Conservation (phyloP, 495 filamentous ascomycete genomes). For the Trichocladium antarcticum region DNA sequence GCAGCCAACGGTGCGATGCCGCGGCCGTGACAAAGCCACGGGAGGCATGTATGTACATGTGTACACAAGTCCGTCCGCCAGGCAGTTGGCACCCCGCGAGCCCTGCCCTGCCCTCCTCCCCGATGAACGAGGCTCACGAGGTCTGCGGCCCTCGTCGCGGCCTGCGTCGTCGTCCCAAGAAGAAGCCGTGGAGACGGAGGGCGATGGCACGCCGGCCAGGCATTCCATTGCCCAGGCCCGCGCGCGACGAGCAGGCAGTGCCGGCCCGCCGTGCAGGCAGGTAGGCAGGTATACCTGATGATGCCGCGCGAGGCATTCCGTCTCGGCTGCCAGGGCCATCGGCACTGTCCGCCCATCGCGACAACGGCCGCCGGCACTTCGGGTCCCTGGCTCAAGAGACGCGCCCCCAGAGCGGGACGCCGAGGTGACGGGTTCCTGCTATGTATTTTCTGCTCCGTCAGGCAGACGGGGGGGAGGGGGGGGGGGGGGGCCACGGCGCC, state of each 20-base stretch:
- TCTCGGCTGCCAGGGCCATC: neutral
- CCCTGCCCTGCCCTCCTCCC: too few relatives aligned
- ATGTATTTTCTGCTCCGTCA: too few relatives aligned
- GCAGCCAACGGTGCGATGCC: neutral
- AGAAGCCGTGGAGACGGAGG: neutral
- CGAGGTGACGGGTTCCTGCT: too few relatives aligned
- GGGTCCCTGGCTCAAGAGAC: neutral
- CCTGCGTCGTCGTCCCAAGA: slow-evolving; percentile 1
- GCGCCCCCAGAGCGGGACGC: too few relatives aligned
- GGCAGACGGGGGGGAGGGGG: too few relatives aligned
- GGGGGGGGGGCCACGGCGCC: too few relatives aligned
- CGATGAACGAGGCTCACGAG: neutral
- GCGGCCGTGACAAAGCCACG: neutral
- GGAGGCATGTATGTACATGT: neutral
- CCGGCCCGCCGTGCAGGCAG: too few relatives aligned
- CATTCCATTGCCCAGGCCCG: neutral
- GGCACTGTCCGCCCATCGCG: neutral
- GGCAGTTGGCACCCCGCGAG: too few relatives aligned
- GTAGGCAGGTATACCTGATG: too few relatives aligned
- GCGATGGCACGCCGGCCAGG: neutral
- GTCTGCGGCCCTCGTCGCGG: neutral
- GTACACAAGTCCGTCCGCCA: too few relatives aligned
- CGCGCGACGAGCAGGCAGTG: neutral
- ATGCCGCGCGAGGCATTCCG: too few relatives aligned
- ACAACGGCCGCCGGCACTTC: slow-evolving; percentile 1